These are phyloP conservation scores for Pestalotiopsis sp. DNA, from an alignment of 2,329 filamentous ascomycete species.

Conservation along the genomic window DNA sequence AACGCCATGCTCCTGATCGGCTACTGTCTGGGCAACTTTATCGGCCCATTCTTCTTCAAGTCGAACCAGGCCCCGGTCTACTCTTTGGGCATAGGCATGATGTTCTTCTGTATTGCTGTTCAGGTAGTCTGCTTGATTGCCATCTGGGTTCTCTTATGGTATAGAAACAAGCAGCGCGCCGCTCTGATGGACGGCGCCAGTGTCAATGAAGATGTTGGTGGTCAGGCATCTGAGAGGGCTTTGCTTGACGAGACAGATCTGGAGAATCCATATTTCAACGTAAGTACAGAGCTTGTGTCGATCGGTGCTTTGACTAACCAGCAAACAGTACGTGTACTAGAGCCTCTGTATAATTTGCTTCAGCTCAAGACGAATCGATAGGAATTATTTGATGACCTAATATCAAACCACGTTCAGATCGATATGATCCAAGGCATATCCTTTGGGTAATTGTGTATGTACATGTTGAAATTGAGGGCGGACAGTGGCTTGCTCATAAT, in stretches of 20 bases:
- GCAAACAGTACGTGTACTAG: not conserved
- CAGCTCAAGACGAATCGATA: too few relatives aligned
- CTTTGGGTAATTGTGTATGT: too few relatives aligned
- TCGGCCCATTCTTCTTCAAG: conserved; percentile 65
- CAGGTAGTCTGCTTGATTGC: conserved; percentile 41
- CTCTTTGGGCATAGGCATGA: conserved; percentile 40
- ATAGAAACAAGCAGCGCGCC: conserved; percentile 40
- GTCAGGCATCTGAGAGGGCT: conserved; percentile 35
- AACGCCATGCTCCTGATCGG: conserved; percentile 63
- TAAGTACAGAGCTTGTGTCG: conserved; percentile 28
- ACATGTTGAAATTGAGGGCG: too few relatives aligned
- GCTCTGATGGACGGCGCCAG: not conserved
- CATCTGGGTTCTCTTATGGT: conserved; percentile 39
- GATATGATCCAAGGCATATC: too few relatives aligned
- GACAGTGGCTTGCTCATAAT: too few relatives aligned
- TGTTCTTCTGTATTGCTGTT: conserved; percentile 43
- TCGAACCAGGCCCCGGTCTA: conserved; percentile 49
- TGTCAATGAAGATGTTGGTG: not conserved
- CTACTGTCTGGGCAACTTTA: conserved; percentile 63
- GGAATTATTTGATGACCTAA: too few relatives aligned
- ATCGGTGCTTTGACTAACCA: not conserved
- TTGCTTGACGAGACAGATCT: conserved; percentile 45
- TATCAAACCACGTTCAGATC: too few relatives aligned
- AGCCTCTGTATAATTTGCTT: too few relatives aligned
- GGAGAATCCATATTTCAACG: conserved; percentile 43